Conservation (phyloP, 371 early-diverging fungal genomes). For the Choanephora cucurbitarum region DNA sequence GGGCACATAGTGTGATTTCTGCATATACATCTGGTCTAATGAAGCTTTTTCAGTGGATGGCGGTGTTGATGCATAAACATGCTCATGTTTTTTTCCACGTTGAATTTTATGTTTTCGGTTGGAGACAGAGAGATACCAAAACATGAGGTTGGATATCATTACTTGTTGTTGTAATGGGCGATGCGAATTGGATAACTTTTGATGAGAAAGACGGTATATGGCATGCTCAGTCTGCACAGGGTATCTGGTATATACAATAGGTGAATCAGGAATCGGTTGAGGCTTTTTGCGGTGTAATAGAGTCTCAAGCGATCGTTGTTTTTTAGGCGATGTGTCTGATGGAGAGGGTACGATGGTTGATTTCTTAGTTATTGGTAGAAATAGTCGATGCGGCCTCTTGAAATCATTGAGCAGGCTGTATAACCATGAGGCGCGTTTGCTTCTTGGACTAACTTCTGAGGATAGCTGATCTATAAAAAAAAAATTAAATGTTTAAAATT, state of each 20-base stretch:
- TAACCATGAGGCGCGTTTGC: conserved; percentile 8
- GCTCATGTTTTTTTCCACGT: too few species aligned
- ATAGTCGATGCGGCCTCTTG: conserved; percentile 2
- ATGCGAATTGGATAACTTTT: conserved; percentile 66
- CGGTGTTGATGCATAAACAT: too few species aligned
- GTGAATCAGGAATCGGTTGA: not conserved
- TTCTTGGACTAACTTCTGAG: not conserved
- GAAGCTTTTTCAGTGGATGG: too few species aligned
- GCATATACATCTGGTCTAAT: too few species aligned
- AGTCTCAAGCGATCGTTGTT: conserved; percentile 7
- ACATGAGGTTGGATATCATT: conserved; percentile 76
- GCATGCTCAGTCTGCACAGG: conserved; percentile 64
- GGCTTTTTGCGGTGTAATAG: not conserved
- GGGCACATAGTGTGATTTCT: too few species aligned
- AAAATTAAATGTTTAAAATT: too few species aligned
- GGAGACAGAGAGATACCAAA: conserved; percentile 61
- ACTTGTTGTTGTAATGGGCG: conserved; percentile 76
- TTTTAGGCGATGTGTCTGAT: conserved; percentile 18
- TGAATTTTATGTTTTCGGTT: not conserved
- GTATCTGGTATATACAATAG: conserved; percentile 23
- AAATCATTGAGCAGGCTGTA: conserved; percentile 3
- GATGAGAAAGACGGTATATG: conserved; percentile 70
- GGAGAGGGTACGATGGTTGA: not conserved
- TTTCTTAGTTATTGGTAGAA: not conserved
- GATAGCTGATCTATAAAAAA: not conserved